Evolutionary conservation across 2,329 filamentous ascomycete species (phyloP).

Genomic region (Xylaria digitata): DNA sequence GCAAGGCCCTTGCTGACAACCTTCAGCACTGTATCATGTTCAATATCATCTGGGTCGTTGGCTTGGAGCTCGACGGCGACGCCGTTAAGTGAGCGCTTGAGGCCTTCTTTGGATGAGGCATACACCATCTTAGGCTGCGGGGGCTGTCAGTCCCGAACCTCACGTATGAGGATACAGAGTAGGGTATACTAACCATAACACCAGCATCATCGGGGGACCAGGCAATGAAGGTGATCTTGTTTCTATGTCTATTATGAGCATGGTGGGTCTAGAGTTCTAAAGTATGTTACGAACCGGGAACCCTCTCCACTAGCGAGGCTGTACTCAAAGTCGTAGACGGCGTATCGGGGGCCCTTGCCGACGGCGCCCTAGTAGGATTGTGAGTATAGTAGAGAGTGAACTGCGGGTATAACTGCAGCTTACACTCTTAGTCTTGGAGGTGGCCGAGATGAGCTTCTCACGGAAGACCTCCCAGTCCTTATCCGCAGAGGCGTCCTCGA

Average conservation of each 20-base stretch:
- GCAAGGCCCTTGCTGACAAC: conserved; percentile 72
- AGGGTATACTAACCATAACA: conserved; percentile 70
- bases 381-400: conserved; percentile 52
- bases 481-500: conserved; percentile 77
- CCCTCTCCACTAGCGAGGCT: conserved; percentile 77
- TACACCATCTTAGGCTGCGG: conserved; percentile 86
- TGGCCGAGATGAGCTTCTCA: conserved; percentile 78
- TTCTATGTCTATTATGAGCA: conserved; percentile 58
- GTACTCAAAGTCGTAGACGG: conserved; percentile 88
- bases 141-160: conserved; percentile 33
- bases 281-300: conserved; percentile 61
- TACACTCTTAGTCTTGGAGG: conserved; percentile 77
- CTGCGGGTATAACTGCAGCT: conserved; percentile 40
- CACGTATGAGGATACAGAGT: neutral
- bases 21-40: conserved; percentile 77
- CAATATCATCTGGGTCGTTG: conserved; percentile 85
- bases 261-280: conserved; percentile 46
- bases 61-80: conserved; percentile 83
- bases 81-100: conserved; percentile 82
- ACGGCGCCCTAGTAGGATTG: conserved; percentile 60
- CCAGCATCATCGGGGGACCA: conserved; percentile 86
- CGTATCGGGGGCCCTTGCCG: conserved; percentile 80
- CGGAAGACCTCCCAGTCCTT: conserved; percentile 79
- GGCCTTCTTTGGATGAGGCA: conserved; percentile 86
- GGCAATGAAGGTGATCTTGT: conserved; percentile 82